Evolutionary conservation across 257 asterid species (phyloP).

Genomic region (Asclepias syriaca): DNA sequence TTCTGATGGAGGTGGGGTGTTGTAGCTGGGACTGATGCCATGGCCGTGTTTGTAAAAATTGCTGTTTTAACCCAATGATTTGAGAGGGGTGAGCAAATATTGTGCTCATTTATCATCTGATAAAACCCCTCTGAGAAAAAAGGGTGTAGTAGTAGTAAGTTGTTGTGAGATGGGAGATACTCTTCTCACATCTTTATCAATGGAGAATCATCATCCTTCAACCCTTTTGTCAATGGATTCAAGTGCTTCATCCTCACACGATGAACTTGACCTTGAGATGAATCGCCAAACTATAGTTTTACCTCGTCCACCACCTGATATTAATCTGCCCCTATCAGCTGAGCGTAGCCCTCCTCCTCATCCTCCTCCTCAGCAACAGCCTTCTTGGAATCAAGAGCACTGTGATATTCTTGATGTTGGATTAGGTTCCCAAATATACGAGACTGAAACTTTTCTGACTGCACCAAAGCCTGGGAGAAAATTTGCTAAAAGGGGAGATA

Average conservation of each 20-base stretch:
- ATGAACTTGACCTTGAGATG: conserved; percentile 76
- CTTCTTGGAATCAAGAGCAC: conserved; percentile 63
- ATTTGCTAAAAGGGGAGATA: conserved; percentile 69
- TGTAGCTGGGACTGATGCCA: conserved; percentile 29
- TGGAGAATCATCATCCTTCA: conserved; percentile 93
- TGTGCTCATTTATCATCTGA: conserved; percentile 16
- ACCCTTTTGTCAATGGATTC: conserved; percentile 92
- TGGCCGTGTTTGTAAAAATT: conserved; percentile 21
- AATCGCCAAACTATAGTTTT: conserved; percentile 46
- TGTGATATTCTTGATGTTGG: conserved; percentile 86
- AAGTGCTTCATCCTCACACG: conserved; percentile 75
- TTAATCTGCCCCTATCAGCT: conserved; percentile 71
- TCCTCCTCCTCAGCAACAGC: conserved; percentile 41
- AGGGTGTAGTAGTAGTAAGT: not conserved
- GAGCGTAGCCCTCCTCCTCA: conserved; percentile 77
- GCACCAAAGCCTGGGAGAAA: conserved; percentile 66
- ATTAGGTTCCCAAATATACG: conserved; percentile 59
- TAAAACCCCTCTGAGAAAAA: conserved; percentile 9
- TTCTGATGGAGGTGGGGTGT: conserved; percentile 26
- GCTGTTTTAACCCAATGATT: conserved; percentile 27
- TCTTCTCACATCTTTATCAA: conserved; percentile 57
- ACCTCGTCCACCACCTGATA: conserved; percentile 88
- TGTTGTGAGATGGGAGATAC: conserved; percentile 59
- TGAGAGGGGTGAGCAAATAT: conserved; percentile 19
- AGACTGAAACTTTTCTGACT: conserved; percentile 47